Percentiles rank a stretch among this genome's conserved stretches.
Conservation (phyloP, 805 yeast species). For the Lipomyces anomalus region DNA sequence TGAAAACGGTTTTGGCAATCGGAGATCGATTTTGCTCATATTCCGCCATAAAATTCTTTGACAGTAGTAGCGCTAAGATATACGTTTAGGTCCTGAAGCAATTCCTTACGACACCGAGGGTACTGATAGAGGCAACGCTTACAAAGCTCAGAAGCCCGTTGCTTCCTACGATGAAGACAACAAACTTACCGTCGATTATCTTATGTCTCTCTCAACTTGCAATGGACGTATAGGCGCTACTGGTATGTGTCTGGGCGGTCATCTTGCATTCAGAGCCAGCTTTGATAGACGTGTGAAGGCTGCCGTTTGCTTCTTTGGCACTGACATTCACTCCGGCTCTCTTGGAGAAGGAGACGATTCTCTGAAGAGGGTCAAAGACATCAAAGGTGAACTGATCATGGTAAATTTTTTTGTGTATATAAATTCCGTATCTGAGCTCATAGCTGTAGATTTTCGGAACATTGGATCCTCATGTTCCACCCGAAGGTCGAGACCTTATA, state of each 20-base stretch:
- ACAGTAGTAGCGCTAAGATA: background rate
- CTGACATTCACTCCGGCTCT: constrained; percentile 67
- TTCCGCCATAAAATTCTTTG: too few relatives aligned
- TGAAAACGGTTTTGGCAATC: background rate
- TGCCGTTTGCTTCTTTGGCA: constrained; percentile 70
- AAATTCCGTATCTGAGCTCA: background rate
- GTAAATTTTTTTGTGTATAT: background rate
- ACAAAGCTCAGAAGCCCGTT: constrained; percentile 61
- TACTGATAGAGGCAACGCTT: constrained; percentile 66
- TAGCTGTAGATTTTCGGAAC: constrained; percentile 57
- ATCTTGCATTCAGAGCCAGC: constrained; percentile 65
- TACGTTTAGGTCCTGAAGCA: constrained; percentile 44
- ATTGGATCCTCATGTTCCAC: constrained; percentile 73
- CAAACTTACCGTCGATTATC: constrained; percentile 56
- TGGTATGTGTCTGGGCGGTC: constrained; percentile 87
- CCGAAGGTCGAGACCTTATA: constrained; percentile 68
- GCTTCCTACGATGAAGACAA: constrained; percentile 74
- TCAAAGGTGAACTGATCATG: constrained; percentile 54
- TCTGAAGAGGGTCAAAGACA: constrained; percentile 48
- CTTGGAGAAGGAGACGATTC: constrained; percentile 71
- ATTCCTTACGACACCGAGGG: constrained; percentile 66
- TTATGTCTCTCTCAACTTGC: constrained; percentile 53
- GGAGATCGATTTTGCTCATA: background rate
- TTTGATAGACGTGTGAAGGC: constrained; percentile 61
- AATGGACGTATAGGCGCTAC: constrained; percentile 73